Percentiles rank a stretch among this genome's conserved stretches.
phyloP scores from a whole-genome alignment of 768 basidiomycete species.

The Pholiota conissans region DNA sequence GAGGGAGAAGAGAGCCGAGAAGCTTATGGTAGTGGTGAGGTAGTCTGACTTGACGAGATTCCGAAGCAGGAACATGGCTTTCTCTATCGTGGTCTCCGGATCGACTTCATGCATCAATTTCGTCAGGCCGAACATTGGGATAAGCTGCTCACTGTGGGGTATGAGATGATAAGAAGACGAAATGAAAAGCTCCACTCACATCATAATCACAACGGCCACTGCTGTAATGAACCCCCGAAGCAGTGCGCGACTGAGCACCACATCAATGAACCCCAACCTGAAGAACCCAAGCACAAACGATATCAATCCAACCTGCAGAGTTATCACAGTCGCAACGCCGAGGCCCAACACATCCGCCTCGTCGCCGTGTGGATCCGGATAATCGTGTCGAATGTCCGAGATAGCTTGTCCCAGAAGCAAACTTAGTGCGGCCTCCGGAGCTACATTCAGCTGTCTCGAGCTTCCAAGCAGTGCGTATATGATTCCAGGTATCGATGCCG shows the following conservation, averaged over 20 bases:
- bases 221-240: constrained; percentile 88
- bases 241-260: constrained; percentile 86
- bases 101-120: constrained; percentile 51
- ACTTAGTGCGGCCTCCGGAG: constrained; percentile 87
- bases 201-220: constrained; percentile 80
- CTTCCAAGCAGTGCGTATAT: constrained; percentile 90
- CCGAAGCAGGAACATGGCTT: constrained; percentile 72
- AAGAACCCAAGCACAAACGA: constrained; percentile 86
- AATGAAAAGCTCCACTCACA: constrained; percentile 44
- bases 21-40: constrained; percentile 74
- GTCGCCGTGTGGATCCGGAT: constrained; percentile 37
- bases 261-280: constrained; percentile 90
- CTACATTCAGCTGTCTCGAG: constrained; percentile 78
- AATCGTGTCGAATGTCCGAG: constrained; percentile 58
- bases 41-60: constrained; percentile 59
- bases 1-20: constrained; percentile 65
- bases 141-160: constrained; percentile 66
- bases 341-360: constrained; percentile 57
- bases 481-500: constrained; percentile 85
- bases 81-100: constrained; percentile 73
- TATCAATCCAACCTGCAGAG: constrained; percentile 85
- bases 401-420: constrained; percentile 88
- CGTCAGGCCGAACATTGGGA: constrained; percentile 86
- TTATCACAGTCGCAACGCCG: constrained; percentile 77
- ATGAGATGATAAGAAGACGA: not conserved